A percentile compares a stretch with the other conserved stretches of the same genome.
Evolutionary conservation across 768 basidiomycete genomes (phyloP).

Genomic region (Pleurotus tuber-regium): DNA sequence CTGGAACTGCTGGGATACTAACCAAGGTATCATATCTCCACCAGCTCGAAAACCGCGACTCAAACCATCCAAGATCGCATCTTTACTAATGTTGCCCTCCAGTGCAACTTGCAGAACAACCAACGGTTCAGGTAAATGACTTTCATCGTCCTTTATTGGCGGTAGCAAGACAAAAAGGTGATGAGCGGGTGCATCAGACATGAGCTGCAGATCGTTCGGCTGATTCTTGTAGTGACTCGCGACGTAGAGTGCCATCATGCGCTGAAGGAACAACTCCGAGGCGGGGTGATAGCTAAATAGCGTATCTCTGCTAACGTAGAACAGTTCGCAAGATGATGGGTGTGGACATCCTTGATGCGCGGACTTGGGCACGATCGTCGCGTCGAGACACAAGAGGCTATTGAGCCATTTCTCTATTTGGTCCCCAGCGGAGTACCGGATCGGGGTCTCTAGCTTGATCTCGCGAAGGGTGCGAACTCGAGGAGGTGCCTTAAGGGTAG

Average conservation of each 20-base stretch:
- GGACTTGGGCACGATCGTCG: constrained; percentile 53
- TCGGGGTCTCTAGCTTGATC: constrained; percentile 93
- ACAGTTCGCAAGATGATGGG: constrained; percentile 90
- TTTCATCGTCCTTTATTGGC: constrained; percentile 87
- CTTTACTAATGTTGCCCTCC: constrained; percentile 89
- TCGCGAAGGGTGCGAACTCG: constrained; percentile 82
- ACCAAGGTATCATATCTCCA: constrained; percentile 98
- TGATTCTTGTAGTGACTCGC: constrained; percentile 99
- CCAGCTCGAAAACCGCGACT: constrained; percentile 81
- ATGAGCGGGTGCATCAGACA: constrained; percentile 96
- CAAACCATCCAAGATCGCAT: constrained; percentile 82
- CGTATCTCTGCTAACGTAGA: constrained; percentile 93
- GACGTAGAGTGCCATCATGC: constrained; percentile 98
- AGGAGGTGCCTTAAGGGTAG: constrained; percentile 49
- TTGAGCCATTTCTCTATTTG: constrained; percentile 95
- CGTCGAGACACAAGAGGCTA: constrained; percentile 84
- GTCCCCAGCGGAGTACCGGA: constrained; percentile 87
- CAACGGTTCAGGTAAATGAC: constrained; percentile 89
- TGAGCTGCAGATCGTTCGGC: constrained; percentile 96
- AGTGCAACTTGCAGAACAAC: constrained; percentile 95
- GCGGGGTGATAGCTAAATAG: constrained; percentile 97
- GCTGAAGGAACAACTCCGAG: constrained; percentile 94
- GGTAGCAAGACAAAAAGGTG: constrained; percentile 95
- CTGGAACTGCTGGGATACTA: constrained; percentile 92
- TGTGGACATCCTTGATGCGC: constrained; percentile 81